A percentile compares a stretch with the other conserved stretches of the same genome.
Conservation (phyloP, 164 flowering plant species). For the Chloranthus sessilifolius region DNA sequence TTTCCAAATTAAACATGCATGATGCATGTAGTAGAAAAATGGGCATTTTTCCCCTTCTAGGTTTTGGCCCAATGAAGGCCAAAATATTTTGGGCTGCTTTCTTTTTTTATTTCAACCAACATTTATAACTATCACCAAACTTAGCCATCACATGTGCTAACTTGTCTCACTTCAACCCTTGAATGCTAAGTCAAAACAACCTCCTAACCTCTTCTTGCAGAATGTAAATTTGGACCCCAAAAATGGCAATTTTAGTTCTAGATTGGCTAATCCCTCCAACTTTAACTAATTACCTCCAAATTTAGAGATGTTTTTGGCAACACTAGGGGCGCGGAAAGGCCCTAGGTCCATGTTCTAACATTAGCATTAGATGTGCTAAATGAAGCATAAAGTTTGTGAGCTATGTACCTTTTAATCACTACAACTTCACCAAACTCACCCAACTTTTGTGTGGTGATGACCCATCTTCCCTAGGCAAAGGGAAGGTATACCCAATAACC, state of each 20-base stretch:
- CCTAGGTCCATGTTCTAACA: conserved; percentile 3
- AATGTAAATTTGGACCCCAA: too few species aligned
- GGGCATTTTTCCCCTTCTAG: neutral
- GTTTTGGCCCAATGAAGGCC: conserved; percentile 4
- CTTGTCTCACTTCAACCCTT: neutral
- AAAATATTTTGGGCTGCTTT: neutral
- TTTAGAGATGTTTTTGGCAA: too few species aligned
- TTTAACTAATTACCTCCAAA: too few species aligned
- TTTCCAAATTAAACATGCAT: conserved; percentile 7
- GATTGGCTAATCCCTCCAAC: too few species aligned
- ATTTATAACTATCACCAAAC: neutral
- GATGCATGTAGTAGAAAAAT: conserved; percentile 1
- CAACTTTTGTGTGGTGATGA: conserved; percentile 4
- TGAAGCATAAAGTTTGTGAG: neutral
- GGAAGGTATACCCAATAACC: conserved; percentile 5
- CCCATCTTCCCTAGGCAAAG: conserved; percentile 11
- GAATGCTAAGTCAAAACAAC: too few species aligned
- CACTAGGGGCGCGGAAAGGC: too few species aligned
- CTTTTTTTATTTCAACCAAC: too few species aligned
- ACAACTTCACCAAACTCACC: neutral
- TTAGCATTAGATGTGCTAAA: conserved; percentile 9
- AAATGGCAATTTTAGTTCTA: too few species aligned
- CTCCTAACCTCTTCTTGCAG: too few species aligned
- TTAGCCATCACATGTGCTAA: conserved; percentile 9
- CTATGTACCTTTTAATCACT: neutral